Conservation (phyloP, 2,329 filamentous ascomycete species). For the Aspergillus sp. region DNA sequence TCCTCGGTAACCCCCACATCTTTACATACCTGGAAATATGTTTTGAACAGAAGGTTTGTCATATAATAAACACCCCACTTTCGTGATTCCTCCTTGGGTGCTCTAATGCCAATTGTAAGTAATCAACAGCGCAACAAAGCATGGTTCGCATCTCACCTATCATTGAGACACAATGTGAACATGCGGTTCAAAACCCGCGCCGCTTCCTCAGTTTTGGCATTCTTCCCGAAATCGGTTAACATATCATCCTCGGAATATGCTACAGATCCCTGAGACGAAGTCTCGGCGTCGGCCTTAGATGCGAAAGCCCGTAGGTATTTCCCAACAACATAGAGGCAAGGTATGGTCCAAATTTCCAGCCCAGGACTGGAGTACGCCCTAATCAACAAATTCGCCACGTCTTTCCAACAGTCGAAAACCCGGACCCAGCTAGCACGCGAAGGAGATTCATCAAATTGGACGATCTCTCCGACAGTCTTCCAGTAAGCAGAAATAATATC, state of each 20-base stretch:
- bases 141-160: slow-evolving; percentile 62
- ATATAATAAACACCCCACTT: slow-evolving; percentile 99
- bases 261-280: slow-evolving; percentile 49
- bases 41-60: slow-evolving; percentile 95
- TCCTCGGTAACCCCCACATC: too few relatives aligned
- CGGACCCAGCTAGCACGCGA: slow-evolving; percentile 68
- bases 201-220: slow-evolving; percentile 86
- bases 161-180: slow-evolving; percentile 84
- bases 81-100: slow-evolving; percentile 79
- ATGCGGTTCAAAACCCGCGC: slow-evolving; percentile 88
- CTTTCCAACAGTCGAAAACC: slow-evolving; percentile 87
- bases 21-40: slow-evolving; percentile 74
- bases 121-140: neutral
- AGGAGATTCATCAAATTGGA: slow-evolving; percentile 61
- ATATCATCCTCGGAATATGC: slow-evolving; percentile 76
- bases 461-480: slow-evolving; percentile 74
- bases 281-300: slow-evolving; percentile 80
- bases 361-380: slow-evolving; percentile 74
- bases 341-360: slow-evolving; percentile 89
- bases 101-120: slow-evolving; percentile 50
- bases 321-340: slow-evolving; percentile 82
- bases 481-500: slow-evolving; percentile 83
- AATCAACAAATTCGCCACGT: slow-evolving; percentile 72
- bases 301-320: slow-evolving; percentile 86
- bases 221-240: slow-evolving; percentile 70